A percentile compares a stretch with the other conserved stretches of the same genome.
These are phyloP conservation scores for Crithidia fasciculata DNA, from an alignment of 208 protist species.

Conservation along the genomic window DNA sequence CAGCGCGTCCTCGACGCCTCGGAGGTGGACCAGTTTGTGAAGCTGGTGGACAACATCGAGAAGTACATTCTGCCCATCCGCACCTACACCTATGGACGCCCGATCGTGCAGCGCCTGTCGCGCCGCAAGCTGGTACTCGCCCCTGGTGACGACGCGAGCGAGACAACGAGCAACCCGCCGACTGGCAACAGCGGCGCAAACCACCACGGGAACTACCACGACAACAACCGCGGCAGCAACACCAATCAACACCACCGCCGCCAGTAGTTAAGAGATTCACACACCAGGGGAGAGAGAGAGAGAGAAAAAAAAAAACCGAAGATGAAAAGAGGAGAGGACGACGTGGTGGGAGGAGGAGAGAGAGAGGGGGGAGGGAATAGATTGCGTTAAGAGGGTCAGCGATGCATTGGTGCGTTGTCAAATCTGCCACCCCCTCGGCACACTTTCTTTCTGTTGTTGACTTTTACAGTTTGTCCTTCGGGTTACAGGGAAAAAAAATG, in stretches of 20 bases:
- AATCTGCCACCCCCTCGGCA: background rate
- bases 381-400: too few relatives aligned
- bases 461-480: conserved; percentile 12
- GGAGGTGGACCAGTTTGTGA: conserved; percentile 77
- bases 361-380: too few relatives aligned
- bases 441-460: conserved; percentile 2
- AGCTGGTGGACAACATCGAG: conserved; percentile 88
- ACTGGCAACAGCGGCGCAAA: conserved; percentile 4
- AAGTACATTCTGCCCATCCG: conserved; percentile 92
- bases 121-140: conserved; percentile 73
- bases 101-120: conserved; percentile 95
- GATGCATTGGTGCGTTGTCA: too few relatives aligned
- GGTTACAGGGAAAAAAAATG: background rate
- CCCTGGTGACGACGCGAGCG: conserved; percentile 47
- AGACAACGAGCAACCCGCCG: conserved; percentile 14
- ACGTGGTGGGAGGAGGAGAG: too few relatives aligned
- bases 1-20: conserved; percentile 96
- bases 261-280: background rate
- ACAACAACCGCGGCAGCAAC: conserved; percentile 16
- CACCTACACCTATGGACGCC: conserved; percentile 95
- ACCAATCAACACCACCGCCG: conserved; percentile 7
- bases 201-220: conserved; percentile 13
- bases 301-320: background rate
- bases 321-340: too few relatives aligned
- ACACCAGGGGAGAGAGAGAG: background rate